These are phyloP conservation scores for Termitomyces sp. DNA, from an alignment of 768 basidiomycete genomes.

Conservation along the genomic window DNA sequence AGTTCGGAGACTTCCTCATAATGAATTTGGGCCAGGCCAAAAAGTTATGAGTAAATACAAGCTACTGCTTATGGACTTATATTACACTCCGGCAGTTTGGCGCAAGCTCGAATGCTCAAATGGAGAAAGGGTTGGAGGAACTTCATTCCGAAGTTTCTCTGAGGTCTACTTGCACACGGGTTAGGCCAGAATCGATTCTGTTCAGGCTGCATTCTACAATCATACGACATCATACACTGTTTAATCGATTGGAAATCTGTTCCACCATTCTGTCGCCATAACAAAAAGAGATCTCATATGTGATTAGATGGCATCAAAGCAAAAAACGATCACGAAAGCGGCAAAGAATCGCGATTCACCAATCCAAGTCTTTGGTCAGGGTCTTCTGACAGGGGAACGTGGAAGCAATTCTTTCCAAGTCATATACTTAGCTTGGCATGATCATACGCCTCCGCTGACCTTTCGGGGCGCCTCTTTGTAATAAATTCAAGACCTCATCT, in stretches of 20 bases:
- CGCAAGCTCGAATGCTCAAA: not conserved
- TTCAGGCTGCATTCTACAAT: not conserved
- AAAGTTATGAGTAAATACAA: no score
- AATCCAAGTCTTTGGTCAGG: constrained; percentile 12
- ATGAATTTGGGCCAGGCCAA: no score
- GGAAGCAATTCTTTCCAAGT: constrained; percentile 12
- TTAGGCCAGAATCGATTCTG: not conserved
- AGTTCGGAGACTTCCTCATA: no score
- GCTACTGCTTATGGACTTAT: not conserved
- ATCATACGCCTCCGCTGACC: constrained; percentile 8
- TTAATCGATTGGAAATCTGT: no score
- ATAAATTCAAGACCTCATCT: constrained; percentile 7
- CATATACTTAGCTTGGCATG: constrained; percentile 8
- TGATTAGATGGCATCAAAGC: constrained; percentile 12
- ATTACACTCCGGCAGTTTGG: constrained; percentile 8
- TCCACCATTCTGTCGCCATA: not conserved
- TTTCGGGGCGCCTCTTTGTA: constrained; percentile 5
- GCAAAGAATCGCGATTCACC: not conserved
- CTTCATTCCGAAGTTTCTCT: not conserved
- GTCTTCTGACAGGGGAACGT: constrained; percentile 17
- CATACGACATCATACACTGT: not conserved
- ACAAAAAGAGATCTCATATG: constrained; percentile 1
- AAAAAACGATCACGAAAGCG: not conserved
- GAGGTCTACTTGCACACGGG: not conserved
- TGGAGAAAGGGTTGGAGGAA: constrained; percentile 1